phyloP scores from a whole-genome alignment of 169 alveolate species.

The Eimeria maxima region DNA sequence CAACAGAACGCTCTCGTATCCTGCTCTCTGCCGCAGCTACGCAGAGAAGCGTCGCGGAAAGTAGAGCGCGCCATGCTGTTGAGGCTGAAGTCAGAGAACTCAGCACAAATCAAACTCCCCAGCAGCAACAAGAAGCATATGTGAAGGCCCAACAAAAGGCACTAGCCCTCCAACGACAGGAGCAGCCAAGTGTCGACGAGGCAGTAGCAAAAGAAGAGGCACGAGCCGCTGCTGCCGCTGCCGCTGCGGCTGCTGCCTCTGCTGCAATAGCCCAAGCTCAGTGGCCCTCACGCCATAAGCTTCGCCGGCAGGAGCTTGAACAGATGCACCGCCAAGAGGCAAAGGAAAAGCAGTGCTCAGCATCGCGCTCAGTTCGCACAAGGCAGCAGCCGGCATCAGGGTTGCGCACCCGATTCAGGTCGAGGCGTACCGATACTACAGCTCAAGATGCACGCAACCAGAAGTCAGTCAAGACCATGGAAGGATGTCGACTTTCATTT shows the following conservation, averaged over 20 bases:
- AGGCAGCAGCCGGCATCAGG: not conserved
- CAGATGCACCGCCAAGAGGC: slow-evolving; percentile 61
- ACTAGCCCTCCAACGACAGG: slow-evolving; percentile 23
- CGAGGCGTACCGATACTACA: not conserved
- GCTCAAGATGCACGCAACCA: not conserved
- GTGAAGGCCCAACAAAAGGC: slow-evolving; percentile 72
- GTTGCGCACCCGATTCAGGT: not conserved
- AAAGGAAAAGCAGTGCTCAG: not conserved
- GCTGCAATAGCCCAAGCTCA: slow-evolving; percentile 67
- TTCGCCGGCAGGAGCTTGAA: slow-evolving; percentile 38
- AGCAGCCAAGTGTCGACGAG: slow-evolving; percentile 33
- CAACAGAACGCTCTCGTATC: slow-evolving; percentile 37
- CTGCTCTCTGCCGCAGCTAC: slow-evolving; percentile 59
- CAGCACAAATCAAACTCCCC: slow-evolving; percentile 58
- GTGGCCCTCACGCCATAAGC: slow-evolving; percentile 72
- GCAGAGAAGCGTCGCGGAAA: slow-evolving; percentile 56
- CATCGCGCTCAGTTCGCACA: not conserved
- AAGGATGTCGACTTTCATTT: not conserved
- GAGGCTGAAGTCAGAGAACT: slow-evolving; percentile 73
- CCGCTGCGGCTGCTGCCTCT: slow-evolving; percentile 74
- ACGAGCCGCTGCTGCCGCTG: slow-evolving; percentile 46
- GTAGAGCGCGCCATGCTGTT: slow-evolving; percentile 78
- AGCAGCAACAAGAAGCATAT: slow-evolving; percentile 67
- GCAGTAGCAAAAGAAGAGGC: slow-evolving; percentile 48
- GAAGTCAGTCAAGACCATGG: not conserved